Percentiles rank a stretch among this genome's conserved stretches.
Conservation (phyloP, 1,284 basidiomycete species). For the Malassezia nana region DNA sequence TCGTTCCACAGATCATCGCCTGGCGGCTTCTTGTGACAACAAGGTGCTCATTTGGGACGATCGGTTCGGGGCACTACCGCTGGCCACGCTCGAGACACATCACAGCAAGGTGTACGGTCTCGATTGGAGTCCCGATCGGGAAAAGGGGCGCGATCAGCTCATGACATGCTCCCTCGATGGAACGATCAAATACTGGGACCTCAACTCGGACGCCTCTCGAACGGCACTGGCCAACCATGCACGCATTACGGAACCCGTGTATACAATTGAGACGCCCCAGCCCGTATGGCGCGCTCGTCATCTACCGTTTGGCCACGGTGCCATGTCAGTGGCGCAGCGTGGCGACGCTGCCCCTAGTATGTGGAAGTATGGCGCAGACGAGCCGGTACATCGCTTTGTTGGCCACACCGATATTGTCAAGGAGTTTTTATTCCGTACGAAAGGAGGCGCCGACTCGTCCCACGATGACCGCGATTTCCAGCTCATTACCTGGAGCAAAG, state of each 20-base stretch:
- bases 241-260: constrained; percentile 38
- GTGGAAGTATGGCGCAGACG: constrained; percentile 56
- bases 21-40: constrained; percentile 37
- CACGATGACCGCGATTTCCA: constrained; percentile 43
- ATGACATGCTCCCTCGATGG: constrained; percentile 46
- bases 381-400: constrained; percentile 66
- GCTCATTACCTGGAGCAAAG: constrained; percentile 92
- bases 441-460: constrained; percentile 51
- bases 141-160: constrained; percentile 34
- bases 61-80: constrained; percentile 33
- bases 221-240: constrained; percentile 31
- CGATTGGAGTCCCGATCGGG: constrained; percentile 39
- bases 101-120: constrained; percentile 46
- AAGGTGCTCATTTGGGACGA: constrained; percentile 47
- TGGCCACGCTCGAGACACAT: constrained; percentile 39
- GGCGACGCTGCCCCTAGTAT: constrained; percentile 76
- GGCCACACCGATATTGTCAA: constrained; percentile 89
- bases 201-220: constrained; percentile 25
- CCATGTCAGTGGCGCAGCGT: constrained; percentile 80
- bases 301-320: constrained; percentile 80
- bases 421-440: constrained; percentile 88
- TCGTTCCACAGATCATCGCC: constrained; percentile 24
- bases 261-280: constrained; percentile 64
- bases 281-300: constrained; percentile 90
- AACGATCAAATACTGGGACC: constrained; percentile 45